Percentiles rank a stretch among this genome's conserved stretches.
Evolutionary conservation across 805 yeast genomes (phyloP).

Genomic region (Kazachstania bromeliacearum): DNA sequence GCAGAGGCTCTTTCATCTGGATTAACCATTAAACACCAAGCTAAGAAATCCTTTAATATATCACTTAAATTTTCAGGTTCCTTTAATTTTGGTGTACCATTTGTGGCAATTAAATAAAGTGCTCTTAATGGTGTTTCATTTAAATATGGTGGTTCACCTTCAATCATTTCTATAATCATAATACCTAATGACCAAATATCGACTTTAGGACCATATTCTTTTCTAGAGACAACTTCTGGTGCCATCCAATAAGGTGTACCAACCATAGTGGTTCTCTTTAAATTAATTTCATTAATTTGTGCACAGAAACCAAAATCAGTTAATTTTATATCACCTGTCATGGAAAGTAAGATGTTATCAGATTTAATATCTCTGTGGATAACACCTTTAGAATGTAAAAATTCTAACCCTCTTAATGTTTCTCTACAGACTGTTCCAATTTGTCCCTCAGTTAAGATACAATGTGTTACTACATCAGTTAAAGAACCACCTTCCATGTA

Average conservation of each 20-base stretch:
- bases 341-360: slow-evolving; percentile 77
- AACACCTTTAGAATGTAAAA: slow-evolving; percentile 84
- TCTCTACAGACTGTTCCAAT: slow-evolving; percentile 93
- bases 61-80: slow-evolving; percentile 73
- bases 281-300: slow-evolving; percentile 67
- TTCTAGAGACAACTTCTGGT: slow-evolving; percentile 91
- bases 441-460: slow-evolving; percentile 84
- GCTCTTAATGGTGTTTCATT: slow-evolving; percentile 95
- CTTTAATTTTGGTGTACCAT: slow-evolving; percentile 90
- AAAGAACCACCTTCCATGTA: slow-evolving; percentile 98
- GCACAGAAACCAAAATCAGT: slow-evolving; percentile 98
- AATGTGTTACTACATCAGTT: slow-evolving; percentile 89
- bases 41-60: slow-evolving; percentile 60
- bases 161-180: slow-evolving; percentile 97
- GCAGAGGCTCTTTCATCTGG: slow-evolving; percentile 77
- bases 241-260: slow-evolving; percentile 99
- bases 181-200: slow-evolving; percentile 98
- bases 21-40: slow-evolving; percentile 73
- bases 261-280: slow-evolving; percentile 94
- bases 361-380: slow-evolving; percentile 95
- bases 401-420: slow-evolving; percentile 76
- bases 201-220: slow-evolving; percentile 93
- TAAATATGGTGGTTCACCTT: slow-evolving; percentile 96
- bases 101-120: slow-evolving; percentile 85
- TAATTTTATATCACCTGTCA: slow-evolving; percentile 81